Conservation (phyloP, 805 yeast genomes). For the Wickerhamomyces alni region DNA sequence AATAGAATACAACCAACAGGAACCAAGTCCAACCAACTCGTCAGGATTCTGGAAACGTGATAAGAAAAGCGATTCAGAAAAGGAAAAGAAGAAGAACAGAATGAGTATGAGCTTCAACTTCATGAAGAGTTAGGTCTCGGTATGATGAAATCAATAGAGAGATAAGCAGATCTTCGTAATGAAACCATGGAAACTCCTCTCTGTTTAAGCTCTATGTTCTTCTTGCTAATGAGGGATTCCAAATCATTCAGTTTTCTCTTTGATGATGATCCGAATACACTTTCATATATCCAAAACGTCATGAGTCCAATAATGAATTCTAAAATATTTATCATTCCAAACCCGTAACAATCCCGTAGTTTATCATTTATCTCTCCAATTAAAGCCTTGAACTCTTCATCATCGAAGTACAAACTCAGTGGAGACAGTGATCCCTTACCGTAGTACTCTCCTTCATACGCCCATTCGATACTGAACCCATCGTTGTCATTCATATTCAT, state of each 20-base stretch:
- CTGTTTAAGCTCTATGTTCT: slow-evolving; percentile 25
- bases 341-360: slow-evolving; percentile 33
- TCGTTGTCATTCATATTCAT: not conserved
- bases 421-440: slow-evolving; percentile 54
- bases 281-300: slow-evolving; percentile 36
- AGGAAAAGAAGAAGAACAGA: slow-evolving; percentile 15
- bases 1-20: not conserved
- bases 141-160: slow-evolving; percentile 38
- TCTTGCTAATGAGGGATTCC: slow-evolving; percentile 34
- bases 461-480: slow-evolving; percentile 27
- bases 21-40: slow-evolving; percentile 1
- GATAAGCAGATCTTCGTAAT: slow-evolving; percentile 47
- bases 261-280: slow-evolving; percentile 26
- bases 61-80: not conserved
- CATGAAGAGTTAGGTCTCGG: slow-evolving; percentile 1
- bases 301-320: slow-evolving; percentile 32
- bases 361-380: slow-evolving; percentile 38
- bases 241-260: slow-evolving; percentile 28
- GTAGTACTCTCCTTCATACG: slow-evolving; percentile 35
- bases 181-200: slow-evolving; percentile 36
- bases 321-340: slow-evolving; percentile 32
- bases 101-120: slow-evolving; percentile 21
- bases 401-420: slow-evolving; percentile 30
- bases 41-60: slow-evolving; percentile 17
- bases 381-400: slow-evolving; percentile 35